A percentile compares a stretch with the other conserved stretches of the same genome.
Evolutionary conservation across 1,139 yeast species (phyloP).

Genomic region (Geotrichum restrictum): DNA sequence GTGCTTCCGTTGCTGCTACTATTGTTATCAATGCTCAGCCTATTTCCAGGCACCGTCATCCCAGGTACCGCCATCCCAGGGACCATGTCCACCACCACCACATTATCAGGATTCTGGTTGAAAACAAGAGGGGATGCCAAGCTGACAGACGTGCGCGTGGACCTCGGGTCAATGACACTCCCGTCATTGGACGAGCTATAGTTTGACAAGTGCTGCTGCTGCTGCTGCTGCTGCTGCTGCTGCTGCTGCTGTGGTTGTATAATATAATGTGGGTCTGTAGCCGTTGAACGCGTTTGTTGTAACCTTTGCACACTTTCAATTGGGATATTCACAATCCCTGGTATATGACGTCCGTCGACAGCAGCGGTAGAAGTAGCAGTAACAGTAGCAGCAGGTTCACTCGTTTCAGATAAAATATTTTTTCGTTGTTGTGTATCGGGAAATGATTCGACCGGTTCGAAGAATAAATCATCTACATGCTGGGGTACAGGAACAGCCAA

Average conservation of each 20-base stretch:
- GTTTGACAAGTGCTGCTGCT: not conserved
- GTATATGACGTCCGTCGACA: not conserved
- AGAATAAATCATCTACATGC: not conserved
- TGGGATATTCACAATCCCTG: not conserved
- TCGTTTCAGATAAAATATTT: too few relatives aligned
- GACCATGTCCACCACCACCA: too few relatives aligned
- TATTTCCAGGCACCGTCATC: too few relatives aligned
- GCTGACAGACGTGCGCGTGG: not conserved
- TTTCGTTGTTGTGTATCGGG: too few relatives aligned
- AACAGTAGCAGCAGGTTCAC: too few relatives aligned
- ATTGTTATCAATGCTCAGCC: too few relatives aligned
- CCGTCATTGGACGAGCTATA: not conserved
- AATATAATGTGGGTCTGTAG: too few relatives aligned
- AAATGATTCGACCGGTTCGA: not conserved
- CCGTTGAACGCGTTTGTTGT: not conserved
- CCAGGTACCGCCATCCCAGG: too few relatives aligned
- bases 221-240: too few relatives aligned
- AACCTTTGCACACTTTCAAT: not conserved
- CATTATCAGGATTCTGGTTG: not conserved
- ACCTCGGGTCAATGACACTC: not conserved
- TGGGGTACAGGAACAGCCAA: not conserved
- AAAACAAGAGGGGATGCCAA: not conserved
- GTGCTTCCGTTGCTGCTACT: too few relatives aligned
- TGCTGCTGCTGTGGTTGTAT: too few relatives aligned
- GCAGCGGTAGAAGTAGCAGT: too few relatives aligned